Evolutionary conservation across 257 asterid species (phyloP), one percentile per base, ranked within the genome.

Genomic region (Nicotiana obtusifolia): DNA sequence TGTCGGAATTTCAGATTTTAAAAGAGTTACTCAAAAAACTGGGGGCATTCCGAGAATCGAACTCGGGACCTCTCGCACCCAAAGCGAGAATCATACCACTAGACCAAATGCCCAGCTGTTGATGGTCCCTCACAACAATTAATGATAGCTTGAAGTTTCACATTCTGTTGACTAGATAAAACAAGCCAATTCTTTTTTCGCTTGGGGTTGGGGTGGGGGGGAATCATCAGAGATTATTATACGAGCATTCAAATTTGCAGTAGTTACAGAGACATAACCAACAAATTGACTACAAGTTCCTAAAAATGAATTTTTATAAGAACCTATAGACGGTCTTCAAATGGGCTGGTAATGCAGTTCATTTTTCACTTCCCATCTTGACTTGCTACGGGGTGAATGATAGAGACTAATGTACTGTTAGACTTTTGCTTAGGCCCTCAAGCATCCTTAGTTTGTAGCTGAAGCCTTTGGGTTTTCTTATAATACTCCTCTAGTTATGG

Each of bases 61-160:
- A 89, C 91, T 88, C 87, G 85, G 88, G 95, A 88, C 95, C 92
- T 88, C 91, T 86, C 92, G 92, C 92, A 88, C 95, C 96, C 92
- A 66, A 86, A 93, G 94, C 90, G 88, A 89, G 97, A 91, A 91
- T 93, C 95, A 90, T 92, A 87, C 93, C 95, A 88, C 94, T 89
- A 91, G 93, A 90, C 97, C 98, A 90, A 91, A 89, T 91, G 95
- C 92, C 92, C 97, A 4, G 11, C 6, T 47, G 53, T 47, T 73
- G 91, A 35, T 35, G 59, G 61, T 35, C 41, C 41, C 41, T 35
- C 41, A 35, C 8, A 35, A 35, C 41, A 35, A 4, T 11, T 49
- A 15, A 10, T 49, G 56, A 49, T 49, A 49, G 54, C 56, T 11
- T 10, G 17, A 49, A 49, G 16, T 49, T 49, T 49, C 56, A 49